These are phyloP conservation scores for Sporobolomyces roseus DNA, from an alignment of 768 basidiomycete genomes.

Conservation along the genomic window DNA sequence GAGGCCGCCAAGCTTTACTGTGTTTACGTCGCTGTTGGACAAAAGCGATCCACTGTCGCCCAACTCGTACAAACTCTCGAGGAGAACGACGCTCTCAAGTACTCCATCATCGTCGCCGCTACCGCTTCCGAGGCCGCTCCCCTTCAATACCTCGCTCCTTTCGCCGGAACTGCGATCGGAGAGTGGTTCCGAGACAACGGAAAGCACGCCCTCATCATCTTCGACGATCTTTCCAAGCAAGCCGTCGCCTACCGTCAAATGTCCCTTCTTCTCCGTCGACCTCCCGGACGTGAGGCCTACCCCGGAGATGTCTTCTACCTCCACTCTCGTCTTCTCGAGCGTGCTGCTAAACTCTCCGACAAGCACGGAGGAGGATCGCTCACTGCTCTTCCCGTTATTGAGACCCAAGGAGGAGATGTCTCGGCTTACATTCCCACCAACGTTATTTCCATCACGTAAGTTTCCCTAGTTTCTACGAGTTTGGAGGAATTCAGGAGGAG, in stretches of 20 bases:
- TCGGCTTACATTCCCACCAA: slow-evolving; percentile 87
- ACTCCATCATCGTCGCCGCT: slow-evolving; percentile 98
- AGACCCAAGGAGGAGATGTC: slow-evolving; percentile 99
- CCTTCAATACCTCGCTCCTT: slow-evolving; percentile 97
- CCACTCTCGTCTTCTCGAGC: slow-evolving; percentile 99
- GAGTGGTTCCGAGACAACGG: slow-evolving; percentile 99
- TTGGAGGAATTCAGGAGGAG: too few relatives aligned
- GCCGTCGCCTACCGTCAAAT: slow-evolving; percentile 99
- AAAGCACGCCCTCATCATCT: slow-evolving; percentile 99
- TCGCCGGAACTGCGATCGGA: slow-evolving; percentile 99
- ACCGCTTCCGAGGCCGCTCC: slow-evolving; percentile 99
- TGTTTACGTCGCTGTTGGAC: slow-evolving; percentile 98
- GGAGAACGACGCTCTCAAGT: slow-evolving; percentile 99
- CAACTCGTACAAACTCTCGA: slow-evolving; percentile 99
- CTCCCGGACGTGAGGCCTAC: slow-evolving; percentile 99
- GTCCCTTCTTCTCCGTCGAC: slow-evolving; percentile 99
- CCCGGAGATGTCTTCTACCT: slow-evolving; percentile 80
- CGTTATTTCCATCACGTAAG: slow-evolving; percentile 92
- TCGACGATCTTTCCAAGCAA: slow-evolving; percentile 99
- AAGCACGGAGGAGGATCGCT: slow-evolving; percentile 97
- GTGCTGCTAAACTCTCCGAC: slow-evolving; percentile 99
- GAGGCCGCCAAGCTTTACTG: slow-evolving; percentile 99
- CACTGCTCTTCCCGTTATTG: slow-evolving; percentile 98
- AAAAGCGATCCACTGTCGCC: slow-evolving; percentile 99
- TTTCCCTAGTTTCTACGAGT: neutral